A percentile compares a stretch with the other conserved stretches of the same genome.
These are phyloP conservation scores for Chlorencoelia australis DNA, from an alignment of 2,329 filamentous ascomycete genomes.

Conservation along the genomic window DNA sequence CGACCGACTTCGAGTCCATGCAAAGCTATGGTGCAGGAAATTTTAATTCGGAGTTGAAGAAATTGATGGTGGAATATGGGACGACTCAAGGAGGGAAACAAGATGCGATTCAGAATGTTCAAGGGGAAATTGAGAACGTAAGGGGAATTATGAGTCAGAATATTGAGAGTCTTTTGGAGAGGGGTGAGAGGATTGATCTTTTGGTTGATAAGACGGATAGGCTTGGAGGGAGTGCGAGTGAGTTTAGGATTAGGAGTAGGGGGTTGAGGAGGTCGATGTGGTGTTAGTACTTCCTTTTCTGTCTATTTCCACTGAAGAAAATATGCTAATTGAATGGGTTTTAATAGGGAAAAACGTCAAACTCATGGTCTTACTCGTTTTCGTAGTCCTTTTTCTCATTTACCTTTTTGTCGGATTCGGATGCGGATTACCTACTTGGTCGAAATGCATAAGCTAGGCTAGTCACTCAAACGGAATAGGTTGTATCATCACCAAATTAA, in stretches of 20 bases:
- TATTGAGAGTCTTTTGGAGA: slow-evolving; percentile 79
- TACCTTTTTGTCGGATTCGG: slow-evolving; percentile 65
- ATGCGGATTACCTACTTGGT: slow-evolving; percentile 53
- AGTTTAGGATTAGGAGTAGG: slow-evolving; percentile 80
- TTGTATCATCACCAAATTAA: background rate
- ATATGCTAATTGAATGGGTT: no score
- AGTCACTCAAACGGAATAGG: background rate
- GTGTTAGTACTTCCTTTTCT: no score
- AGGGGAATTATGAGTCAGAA: slow-evolving; percentile 92
- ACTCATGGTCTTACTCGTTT: slow-evolving; percentile 68
- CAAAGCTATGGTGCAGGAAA: slow-evolving; percentile 83
- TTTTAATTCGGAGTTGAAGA: slow-evolving; percentile 73
- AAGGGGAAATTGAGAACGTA: slow-evolving; percentile 86
- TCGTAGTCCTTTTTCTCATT: slow-evolving; percentile 64
- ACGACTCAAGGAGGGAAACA: slow-evolving; percentile 64
- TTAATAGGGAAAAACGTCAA: slow-evolving; percentile 97
- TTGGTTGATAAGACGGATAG: slow-evolving; percentile 95
- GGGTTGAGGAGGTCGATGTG: slow-evolving; percentile 91
- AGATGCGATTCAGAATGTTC: slow-evolving; percentile 75
- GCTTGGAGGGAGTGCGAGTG: slow-evolving; percentile 75
- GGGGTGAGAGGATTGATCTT: slow-evolving; percentile 86
- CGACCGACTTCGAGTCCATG: slow-evolving; percentile 64
- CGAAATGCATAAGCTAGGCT: slow-evolving; percentile 22
- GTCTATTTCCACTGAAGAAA: no score
- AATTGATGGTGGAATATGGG: slow-evolving; percentile 75